Evolutionary conservation across 202 grass and related monocot species (phyloP).

Genomic region (Musa balbisiana): DNA sequence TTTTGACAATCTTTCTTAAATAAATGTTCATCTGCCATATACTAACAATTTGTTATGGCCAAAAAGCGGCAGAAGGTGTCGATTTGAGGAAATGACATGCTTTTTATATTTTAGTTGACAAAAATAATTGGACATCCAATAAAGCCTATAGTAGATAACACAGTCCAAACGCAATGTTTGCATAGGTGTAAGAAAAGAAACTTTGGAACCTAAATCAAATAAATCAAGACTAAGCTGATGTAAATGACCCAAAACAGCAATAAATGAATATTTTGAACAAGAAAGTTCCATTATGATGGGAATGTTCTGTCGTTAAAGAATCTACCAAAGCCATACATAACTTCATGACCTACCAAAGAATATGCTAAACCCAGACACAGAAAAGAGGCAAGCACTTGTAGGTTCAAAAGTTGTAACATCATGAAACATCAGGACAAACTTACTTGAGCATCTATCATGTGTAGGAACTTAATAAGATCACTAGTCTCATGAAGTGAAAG

Average conservation of each 20-base stretch:
- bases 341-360: background rate
- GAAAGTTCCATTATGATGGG: background rate
- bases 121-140: too few species aligned
- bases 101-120: too few species aligned
- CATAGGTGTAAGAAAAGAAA: too few species aligned
- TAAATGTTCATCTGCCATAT: background rate
- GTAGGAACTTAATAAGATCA: background rate
- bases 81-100: too few species aligned
- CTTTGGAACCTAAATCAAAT: background rate
- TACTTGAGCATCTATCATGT: background rate
- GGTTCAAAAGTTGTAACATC: background rate
- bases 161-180: background rate
- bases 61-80: background rate
- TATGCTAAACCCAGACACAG: too few species aligned
- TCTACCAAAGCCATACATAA: background rate
- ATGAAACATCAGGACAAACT: too few species aligned
- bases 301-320: background rate
- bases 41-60: too few species aligned
- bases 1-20: background rate
- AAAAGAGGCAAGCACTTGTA: background rate
- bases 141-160: background rate
- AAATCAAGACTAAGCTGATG: background rate
- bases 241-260: background rate
- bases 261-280: background rate
- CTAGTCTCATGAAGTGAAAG: background rate